Conservation (phyloP, 352 stramenopile species). For the Pythium grandisporangium region DNA sequence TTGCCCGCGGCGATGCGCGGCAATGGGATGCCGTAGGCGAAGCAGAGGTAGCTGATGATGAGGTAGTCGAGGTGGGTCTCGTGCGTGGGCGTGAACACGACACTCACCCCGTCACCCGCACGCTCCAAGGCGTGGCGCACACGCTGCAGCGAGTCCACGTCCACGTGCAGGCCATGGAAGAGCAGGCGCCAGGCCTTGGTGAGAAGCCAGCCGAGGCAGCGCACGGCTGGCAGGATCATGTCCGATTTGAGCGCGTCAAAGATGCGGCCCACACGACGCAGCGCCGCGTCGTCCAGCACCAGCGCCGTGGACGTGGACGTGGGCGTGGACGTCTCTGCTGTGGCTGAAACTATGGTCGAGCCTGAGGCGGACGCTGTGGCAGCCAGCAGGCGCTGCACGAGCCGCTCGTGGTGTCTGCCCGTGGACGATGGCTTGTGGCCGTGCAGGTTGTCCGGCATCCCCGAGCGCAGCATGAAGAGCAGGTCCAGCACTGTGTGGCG, state of each 20-base stretch:
- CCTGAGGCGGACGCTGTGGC: too few species aligned
- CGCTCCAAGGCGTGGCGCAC: conserved; percentile 43
- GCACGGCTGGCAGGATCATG: conserved; percentile 67
- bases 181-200: conserved; percentile 75
- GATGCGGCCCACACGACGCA: conserved; percentile 34
- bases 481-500: conserved; percentile 53
- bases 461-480: conserved; percentile 51
- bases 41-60: conserved; percentile 87
- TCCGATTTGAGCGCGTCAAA: conserved; percentile 61
- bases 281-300: conserved; percentile 8
- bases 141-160: conserved; percentile 48
- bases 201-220: conserved; percentile 65
- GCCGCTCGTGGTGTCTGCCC: conserved; percentile 26
- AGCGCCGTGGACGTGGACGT: background rate
- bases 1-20: conserved; percentile 81
- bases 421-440: conserved; percentile 29
- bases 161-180: conserved; percentile 62
- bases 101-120: conserved; percentile 33
- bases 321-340: too few species aligned
- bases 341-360: too few species aligned
- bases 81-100: conserved; percentile 84
- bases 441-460: conserved; percentile 38
- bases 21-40: conserved; percentile 78
- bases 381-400: conserved; percentile 19
- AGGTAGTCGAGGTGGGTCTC: conserved; percentile 88